Base-by-base conservation (phyloP, 2,329 filamentous ascomycete species). In the Pseudocercospora fuligena region DNA sequence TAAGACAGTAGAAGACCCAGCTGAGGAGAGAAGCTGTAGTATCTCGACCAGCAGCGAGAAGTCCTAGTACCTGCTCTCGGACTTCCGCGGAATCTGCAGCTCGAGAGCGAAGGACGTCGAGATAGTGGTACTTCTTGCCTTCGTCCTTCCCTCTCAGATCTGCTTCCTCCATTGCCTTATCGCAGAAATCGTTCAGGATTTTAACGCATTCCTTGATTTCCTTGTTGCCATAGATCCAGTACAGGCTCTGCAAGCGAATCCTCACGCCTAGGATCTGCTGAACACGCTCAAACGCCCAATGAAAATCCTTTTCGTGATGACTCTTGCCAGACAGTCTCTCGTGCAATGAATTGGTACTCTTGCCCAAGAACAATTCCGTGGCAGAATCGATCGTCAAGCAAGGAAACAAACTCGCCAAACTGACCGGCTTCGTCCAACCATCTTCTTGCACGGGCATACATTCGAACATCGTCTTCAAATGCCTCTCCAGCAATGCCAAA, bases 321-420 rank as follows among this genome's bases (percentile, higher is more conserved):
- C 23, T 53, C 19, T 27, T 21, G 5, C 59, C 68, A 16, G 60
- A 65, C n/a, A 64, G 53, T 23, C 61, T 33, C 12, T 66, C 69
- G 5, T 63, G 51, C 53, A 73, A 63, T 25, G 69, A 67, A n/a
- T 70, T 63, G 1, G 70, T 64, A 25, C 60, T 73, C 53, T 72
- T 65, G 8, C 75, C 60, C 27, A 61, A 59, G 3, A 92, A 78
- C 68, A 91, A 89, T 51, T 89, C 87, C 0, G 88, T 91, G 0
- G 88, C 87, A 0, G 87, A 86, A 67, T 91, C 89, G 16, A 91
- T 81, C 0, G 88, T 90, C 73, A 90, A 82, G 61, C 84, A 82
- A 72, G 90, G 90, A 72, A 90, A 89, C 9, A 89, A 76, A n/a
- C 66, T 63, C 47, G 75, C 72, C 16, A 77, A 63, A 33, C 75